Conservation (phyloP, 768 basidiomycete genomes). For the Lenzites betulinus region DNA sequence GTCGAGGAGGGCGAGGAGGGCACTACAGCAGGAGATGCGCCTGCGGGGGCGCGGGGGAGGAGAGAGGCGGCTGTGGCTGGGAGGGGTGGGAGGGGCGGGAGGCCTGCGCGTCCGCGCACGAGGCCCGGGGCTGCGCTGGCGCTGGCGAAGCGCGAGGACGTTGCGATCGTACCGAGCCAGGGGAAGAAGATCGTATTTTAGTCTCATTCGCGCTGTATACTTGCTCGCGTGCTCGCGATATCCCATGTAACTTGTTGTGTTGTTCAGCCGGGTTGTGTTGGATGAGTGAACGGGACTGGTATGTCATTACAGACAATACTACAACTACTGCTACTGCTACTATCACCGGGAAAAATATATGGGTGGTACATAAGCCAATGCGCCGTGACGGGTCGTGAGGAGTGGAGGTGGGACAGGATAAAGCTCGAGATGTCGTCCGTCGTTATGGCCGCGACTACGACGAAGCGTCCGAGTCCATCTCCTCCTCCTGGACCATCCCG, state of each 20-base stretch:
- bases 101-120: constrained; percentile 45
- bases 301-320: constrained; percentile 21
- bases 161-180: constrained; percentile 68
- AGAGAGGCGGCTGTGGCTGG: not conserved
- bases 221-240: too few species aligned
- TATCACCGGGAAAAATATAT: constrained; percentile 4
- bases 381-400: not conserved
- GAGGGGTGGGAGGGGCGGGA: constrained; percentile 17
- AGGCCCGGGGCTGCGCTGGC: constrained; percentile 83
- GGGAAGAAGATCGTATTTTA: constrained; percentile 77
- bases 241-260: too few species aligned
- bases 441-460: too few species aligned
- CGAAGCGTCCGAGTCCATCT: constrained; percentile 40
- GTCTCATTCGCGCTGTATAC: not conserved
- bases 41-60: constrained; percentile 1
- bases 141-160: constrained; percentile 71
- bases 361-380: not conserved
- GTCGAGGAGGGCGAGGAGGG: constrained; percentile 16
- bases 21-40: not conserved
- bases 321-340: constrained; percentile 7
- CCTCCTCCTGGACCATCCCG: constrained; percentile 71
- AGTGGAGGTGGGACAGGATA: not conserved
- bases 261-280: too few species aligned
- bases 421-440: too few species aligned
- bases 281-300: constrained; percentile 3